phyloP scores from a whole-genome alignment of 305 asterid genomes.

The Ilex paraguariensis region DNA sequence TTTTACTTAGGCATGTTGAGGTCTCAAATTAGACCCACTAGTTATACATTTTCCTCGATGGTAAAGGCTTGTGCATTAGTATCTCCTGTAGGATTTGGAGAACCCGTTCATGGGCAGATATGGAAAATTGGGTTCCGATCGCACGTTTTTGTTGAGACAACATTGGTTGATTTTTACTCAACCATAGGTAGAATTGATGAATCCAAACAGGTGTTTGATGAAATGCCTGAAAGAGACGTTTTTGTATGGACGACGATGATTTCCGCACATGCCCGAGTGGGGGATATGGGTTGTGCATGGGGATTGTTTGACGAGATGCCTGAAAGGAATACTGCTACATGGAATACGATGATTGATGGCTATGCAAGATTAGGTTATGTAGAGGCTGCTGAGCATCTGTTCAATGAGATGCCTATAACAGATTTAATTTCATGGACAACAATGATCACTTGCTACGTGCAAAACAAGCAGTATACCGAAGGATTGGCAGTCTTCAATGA shows the following conservation, averaged over 20 bases:
- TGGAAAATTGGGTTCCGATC: conserved; percentile 42
- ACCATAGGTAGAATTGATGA: conserved; percentile 34
- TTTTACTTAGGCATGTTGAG: conserved; percentile 41
- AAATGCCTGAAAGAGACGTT: conserved; percentile 49
- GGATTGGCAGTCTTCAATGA: conserved; percentile 41
- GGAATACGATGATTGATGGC: conserved; percentile 58
- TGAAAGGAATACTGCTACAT: conserved; percentile 36
- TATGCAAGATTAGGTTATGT: conserved; percentile 51
- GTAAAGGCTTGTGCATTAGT: conserved; percentile 43
- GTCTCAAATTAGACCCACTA: conserved; percentile 38
- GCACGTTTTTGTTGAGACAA: conserved; percentile 51
- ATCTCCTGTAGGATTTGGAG: conserved; percentile 36
- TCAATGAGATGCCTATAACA: conserved; percentile 33
- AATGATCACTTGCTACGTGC: conserved; percentile 55
- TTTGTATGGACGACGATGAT: conserved; percentile 61
- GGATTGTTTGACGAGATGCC: conserved; percentile 54
- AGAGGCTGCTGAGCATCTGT: conserved; percentile 49
- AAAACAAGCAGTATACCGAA: conserved; percentile 33
- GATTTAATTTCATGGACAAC: conserved; percentile 75
- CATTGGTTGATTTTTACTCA: conserved; percentile 56
- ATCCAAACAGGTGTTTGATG: conserved; percentile 50
- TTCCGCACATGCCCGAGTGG: conserved; percentile 36
- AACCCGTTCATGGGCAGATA: conserved; percentile 50
- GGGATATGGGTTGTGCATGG: conserved; percentile 44
- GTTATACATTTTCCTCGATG: conserved; percentile 58